Conservation (phyloP, 1,139 yeast genomes). For the Pichia sp. region DNA sequence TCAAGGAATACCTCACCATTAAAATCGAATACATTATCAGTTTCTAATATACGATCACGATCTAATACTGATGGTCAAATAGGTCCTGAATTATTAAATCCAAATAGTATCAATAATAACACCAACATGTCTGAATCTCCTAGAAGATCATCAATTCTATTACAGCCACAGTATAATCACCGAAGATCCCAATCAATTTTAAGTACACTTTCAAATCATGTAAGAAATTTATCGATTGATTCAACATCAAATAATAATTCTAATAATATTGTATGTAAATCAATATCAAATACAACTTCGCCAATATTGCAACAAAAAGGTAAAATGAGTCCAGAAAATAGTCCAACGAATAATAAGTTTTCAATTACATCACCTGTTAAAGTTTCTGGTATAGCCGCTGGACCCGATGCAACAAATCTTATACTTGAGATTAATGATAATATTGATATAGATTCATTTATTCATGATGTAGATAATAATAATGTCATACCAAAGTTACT, state of each 20-base stretch:
- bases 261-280: not conserved
- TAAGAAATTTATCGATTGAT: conserved; percentile 5
- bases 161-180: not conserved
- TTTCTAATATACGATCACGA: conserved; percentile 8
- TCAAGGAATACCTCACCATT: too few species aligned
- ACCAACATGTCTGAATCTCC: too few species aligned
- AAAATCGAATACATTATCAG: not conserved
- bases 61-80: conserved; percentile 2
- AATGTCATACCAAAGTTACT: not conserved
- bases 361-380: conserved; percentile 9
- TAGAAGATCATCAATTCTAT: not conserved
- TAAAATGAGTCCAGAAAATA: conserved; percentile 7
- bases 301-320: conserved; percentile 2
- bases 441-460: conserved; percentile 1
- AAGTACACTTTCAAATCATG: conserved; percentile 10
- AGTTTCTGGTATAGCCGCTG: conserved; percentile 13
- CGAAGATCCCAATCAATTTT: conserved; percentile 4
- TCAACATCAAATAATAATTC: not conserved
- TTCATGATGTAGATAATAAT: not conserved
- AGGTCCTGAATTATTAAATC: too few species aligned
- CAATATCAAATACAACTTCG: not conserved
- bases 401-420: conserved; percentile 4
- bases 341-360: not conserved
- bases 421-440: conserved; percentile 5
- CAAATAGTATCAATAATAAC: too few species aligned